Evolutionary conservation across 495 filamentous ascomycete species (phyloP).

Genomic region (Mytilinidion resinicola): DNA sequence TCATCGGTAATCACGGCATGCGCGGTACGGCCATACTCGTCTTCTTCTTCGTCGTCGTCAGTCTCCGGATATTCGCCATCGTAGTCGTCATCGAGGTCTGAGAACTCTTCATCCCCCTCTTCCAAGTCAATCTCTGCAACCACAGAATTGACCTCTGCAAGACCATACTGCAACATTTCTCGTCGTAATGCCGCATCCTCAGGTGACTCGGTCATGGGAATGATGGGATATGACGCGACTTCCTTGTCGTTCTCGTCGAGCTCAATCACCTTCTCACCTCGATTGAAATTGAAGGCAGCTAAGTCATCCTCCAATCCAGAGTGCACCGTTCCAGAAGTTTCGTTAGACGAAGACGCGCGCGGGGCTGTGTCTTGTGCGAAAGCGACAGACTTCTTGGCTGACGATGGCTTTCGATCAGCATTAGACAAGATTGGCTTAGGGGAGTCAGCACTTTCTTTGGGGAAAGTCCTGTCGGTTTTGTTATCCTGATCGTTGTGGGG

Average conservation of each 20-base stretch:
- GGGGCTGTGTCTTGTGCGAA: constrained; percentile 54
- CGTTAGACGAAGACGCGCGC: constrained; percentile 7
- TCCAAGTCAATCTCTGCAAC: constrained; percentile 91
- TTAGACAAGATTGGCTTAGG: background rate
- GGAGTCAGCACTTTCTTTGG: background rate
- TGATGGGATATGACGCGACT: constrained; percentile 29
- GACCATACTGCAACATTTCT: constrained; percentile 87
- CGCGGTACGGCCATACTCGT: constrained; percentile 64
- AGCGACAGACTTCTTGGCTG: constrained; percentile 33
- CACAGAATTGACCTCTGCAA: constrained; percentile 77
- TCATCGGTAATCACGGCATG: constrained; percentile 58
- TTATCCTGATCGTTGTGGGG: background rate
- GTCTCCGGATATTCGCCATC: constrained; percentile 53
- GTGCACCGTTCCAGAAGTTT: background rate
- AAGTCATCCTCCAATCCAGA: constrained; percentile 17
- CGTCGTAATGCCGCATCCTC: constrained; percentile 77
- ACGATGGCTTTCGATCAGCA: background rate
- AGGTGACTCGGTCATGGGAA: constrained; percentile 58
- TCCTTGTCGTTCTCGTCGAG: constrained; percentile 34
- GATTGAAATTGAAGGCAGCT: constrained; percentile 23
- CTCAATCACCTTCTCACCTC: constrained; percentile 30
- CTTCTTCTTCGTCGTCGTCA: constrained; percentile 47
- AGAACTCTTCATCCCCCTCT: constrained; percentile 46
- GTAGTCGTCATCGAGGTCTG: constrained; percentile 34
- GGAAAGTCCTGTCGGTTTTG: background rate